phyloP scores from a whole-genome alignment of 495 filamentous ascomycete genomes.

The Aspergillus coremiiformis region DNA sequence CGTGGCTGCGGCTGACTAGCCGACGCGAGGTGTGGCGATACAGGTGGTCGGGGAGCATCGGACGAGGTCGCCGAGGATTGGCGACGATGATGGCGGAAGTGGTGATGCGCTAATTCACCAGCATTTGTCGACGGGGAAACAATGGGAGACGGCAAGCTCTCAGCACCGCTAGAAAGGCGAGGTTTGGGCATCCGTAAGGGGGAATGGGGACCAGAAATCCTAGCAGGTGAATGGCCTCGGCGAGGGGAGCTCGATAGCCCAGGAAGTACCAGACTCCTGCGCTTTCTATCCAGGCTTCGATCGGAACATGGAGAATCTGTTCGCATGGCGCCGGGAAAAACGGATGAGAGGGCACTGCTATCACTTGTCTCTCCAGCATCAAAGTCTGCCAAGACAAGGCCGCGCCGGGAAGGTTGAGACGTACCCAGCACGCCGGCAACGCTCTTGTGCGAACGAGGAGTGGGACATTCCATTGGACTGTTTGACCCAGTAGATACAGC shows the following conservation, averaged over 20 bases:
- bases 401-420: conserved; percentile 56
- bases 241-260: conserved; percentile 65
- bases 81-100: conserved; percentile 71
- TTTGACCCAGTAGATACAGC: conserved; percentile 70
- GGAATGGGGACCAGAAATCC: conserved; percentile 68
- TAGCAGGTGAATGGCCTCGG: conserved; percentile 78
- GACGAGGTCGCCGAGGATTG: conserved; percentile 88
- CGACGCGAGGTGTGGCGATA: conserved; percentile 72
- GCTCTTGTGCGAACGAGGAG: conserved; percentile 78
- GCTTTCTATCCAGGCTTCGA: conserved; percentile 71
- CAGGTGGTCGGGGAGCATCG: conserved; percentile 57
- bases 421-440: conserved; percentile 54
- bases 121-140: conserved; percentile 78
- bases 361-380: conserved; percentile 77
- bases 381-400: conserved; percentile 67
- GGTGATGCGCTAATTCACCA: conserved; percentile 59
- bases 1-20: conserved; percentile 65
- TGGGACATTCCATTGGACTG: conserved; percentile 86
- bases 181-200: conserved; percentile 83
- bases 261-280: conserved; percentile 73
- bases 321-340: conserved; percentile 56
- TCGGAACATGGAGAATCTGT: conserved; percentile 92
- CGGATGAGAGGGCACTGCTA: conserved; percentile 79
- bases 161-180: conserved; percentile 63
- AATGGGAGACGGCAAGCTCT: conserved; percentile 75